These are phyloP conservation scores for Arthrinium phaeospermum DNA, from an alignment of 2,329 filamentous ascomycete genomes.

Conservation along the genomic window DNA sequence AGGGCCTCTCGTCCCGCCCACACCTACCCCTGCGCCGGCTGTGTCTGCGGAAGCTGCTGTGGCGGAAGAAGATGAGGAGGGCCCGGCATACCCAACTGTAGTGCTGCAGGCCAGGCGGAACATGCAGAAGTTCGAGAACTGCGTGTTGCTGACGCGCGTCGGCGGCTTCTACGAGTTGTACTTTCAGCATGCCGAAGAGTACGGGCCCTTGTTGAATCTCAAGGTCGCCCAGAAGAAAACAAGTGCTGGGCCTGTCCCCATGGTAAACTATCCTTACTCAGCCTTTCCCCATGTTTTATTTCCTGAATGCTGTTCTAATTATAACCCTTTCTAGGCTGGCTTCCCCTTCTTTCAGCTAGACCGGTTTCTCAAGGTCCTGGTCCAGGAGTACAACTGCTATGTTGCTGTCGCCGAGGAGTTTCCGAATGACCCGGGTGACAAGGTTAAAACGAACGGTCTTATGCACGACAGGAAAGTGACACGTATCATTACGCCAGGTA, in stretches of 20 bases:
- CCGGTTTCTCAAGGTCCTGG: constrained; percentile 88
- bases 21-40: neutral
- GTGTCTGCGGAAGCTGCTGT: neutral
- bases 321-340: constrained; percentile 65
- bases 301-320: constrained; percentile 27
- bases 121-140: constrained; percentile 89
- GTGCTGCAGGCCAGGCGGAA: constrained; percentile 85
- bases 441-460: constrained; percentile 75
- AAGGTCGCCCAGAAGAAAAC: constrained; percentile 85
- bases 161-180: constrained; percentile 98
- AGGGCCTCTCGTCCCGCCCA: neutral
- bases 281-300: constrained; percentile 24
- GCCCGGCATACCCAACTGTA: constrained; percentile 78
- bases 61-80: neutral
- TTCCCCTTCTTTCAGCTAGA: constrained; percentile 95
- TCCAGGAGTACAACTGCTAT: constrained; percentile 87
- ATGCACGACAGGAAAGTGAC: constrained; percentile 86
- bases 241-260: constrained; percentile 78
- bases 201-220: constrained; percentile 82
- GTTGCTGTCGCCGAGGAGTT: constrained; percentile 96
- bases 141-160: constrained; percentile 88
- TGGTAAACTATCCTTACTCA: constrained; percentile 62
- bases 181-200: constrained; percentile 92
- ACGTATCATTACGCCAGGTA: constrained; percentile 91
- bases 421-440: constrained; percentile 72